Evolutionary conservation across 2,329 filamentous ascomycete species (phyloP), one percentile per base, ranked within the genome.

Genomic region (Fusarium robinianum): DNA sequence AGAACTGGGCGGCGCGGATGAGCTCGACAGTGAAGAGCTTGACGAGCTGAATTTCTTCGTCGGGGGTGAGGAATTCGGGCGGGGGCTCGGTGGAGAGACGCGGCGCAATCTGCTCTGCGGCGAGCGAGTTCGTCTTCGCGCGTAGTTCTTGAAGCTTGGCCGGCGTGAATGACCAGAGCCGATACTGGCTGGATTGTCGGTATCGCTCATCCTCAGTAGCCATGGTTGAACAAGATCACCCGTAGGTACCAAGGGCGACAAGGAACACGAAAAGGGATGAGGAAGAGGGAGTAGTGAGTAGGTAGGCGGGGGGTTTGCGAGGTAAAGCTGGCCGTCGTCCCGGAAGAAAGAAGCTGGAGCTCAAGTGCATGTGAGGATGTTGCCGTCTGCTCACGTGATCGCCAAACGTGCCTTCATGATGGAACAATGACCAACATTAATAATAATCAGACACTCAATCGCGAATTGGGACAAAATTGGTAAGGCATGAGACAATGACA

Each of bases 151-250:
- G 76, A 4, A 99, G 80, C 25, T 85, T 81, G 3, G 82, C 70
- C 3, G 84, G 81, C 0, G 90, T 89, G 70, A 92, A 97, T 8
- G 91, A 96, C 94, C 94, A 99, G 46, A 95, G 78, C 29, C 88
- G 83, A 66, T 84, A 97, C 69, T 99, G 94, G 32, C 89, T 92
- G 0, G 92, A 95, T 37, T 87, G 81, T 21, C 90, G 84, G 71
- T 97, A 99, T 41, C 91, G 78, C 57, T 89, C 88, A 70, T 99
- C 94, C 78, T 99, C 94, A 50, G 83, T 87, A 6, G 78, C 77
- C 81, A 95, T 88, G 49, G 31, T 69, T 52, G 16, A 8, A n/a
- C n/a, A n/a, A n/a, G n/a, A n/a, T n/a, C n/a, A n/a, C n/a, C n/a
- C n/a, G n/a, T n/a, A n/a, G n/a, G n/a, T n/a, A n/a, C n/a, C 11